A percentile compares a stretch with the other conserved stretches of the same genome.
phyloP scores from a whole-genome alignment of 805 yeast genomes.

The Peterozyma toletana region DNA sequence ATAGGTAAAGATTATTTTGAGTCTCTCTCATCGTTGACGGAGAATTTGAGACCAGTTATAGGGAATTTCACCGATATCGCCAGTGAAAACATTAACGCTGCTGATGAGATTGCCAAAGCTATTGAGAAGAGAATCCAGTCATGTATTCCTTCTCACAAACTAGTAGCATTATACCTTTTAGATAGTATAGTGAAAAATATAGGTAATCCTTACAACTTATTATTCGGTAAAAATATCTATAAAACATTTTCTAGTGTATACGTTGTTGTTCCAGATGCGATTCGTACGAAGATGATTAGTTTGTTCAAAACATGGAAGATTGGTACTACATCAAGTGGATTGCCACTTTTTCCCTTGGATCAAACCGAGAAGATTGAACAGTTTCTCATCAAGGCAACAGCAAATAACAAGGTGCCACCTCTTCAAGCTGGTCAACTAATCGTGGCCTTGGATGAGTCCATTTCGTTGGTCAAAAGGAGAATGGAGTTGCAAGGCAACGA shows the following conservation, averaged over 20 bases:
- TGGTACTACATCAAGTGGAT: constrained; percentile 52
- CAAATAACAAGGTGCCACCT: constrained; percentile 21
- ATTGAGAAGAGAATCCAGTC: constrained; percentile 68
- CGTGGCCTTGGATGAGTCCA: constrained; percentile 26
- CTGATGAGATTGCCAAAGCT: constrained; percentile 70
- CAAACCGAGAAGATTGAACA: constrained; percentile 67
- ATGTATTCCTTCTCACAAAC: constrained; percentile 77
- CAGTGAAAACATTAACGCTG: constrained; percentile 71
- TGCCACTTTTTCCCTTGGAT: constrained; percentile 65
- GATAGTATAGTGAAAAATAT: constrained; percentile 90
- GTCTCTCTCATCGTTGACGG: constrained; percentile 70
- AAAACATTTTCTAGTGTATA: constrained; percentile 70
- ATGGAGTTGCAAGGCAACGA: constrained; percentile 22
- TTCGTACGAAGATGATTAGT: constrained; percentile 65
- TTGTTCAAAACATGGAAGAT: constrained; percentile 85
- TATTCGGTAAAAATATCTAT: constrained; percentile 65
- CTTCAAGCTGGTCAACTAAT: constrained; percentile 12
- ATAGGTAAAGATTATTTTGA: constrained; percentile 59
- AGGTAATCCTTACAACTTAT: constrained; percentile 82
- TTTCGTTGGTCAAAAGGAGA: constrained; percentile 35
- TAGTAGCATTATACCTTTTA: constrained; percentile 75
- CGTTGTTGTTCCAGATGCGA: constrained; percentile 68
- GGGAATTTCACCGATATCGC: constrained; percentile 80
- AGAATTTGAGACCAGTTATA: constrained; percentile 86
- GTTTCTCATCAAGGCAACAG: constrained; percentile 59